phyloP scores from a whole-genome alignment of 2,329 filamentous ascomycete genomes.

The Meredithiella fracta region DNA sequence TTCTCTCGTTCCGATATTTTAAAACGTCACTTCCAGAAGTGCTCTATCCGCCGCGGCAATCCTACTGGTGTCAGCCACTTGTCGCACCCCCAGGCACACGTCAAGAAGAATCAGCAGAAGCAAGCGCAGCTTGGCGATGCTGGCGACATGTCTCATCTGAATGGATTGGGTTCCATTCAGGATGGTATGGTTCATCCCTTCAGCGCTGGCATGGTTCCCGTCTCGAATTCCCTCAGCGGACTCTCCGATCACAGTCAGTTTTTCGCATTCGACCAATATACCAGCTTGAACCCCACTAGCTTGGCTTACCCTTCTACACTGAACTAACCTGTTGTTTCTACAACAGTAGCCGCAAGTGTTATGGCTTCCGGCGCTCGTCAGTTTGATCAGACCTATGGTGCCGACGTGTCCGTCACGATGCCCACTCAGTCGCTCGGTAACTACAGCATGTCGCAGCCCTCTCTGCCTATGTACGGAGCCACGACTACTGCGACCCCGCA shows the following conservation, averaged over 20 bases:
- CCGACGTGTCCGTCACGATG: constrained; percentile 45
- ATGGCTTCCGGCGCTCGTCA: constrained; percentile 31
- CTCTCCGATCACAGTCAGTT: constrained; percentile 44
- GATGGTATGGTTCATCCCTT: constrained; percentile 42
- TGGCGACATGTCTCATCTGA: constrained; percentile 42
- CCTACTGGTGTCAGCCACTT: constrained; percentile 88
- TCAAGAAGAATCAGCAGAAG: constrained; percentile 56
- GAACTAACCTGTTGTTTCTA: constrained; percentile 28
- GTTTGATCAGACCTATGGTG: constrained; percentile 39
- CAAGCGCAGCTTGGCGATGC: constrained; percentile 36
- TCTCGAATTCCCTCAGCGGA: constrained; percentile 43
- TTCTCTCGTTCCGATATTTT: constrained; percentile 96
- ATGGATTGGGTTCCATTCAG: constrained; percentile 42
- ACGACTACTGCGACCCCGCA: constrained; percentile 44
- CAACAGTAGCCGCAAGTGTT: constrained; percentile 19
- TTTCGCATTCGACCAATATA: constrained; percentile 7
- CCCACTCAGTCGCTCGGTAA: constrained; percentile 45
- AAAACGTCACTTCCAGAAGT: constrained; percentile 98
- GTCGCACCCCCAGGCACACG: constrained; percentile 77
- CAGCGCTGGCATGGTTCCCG: constrained; percentile 33
- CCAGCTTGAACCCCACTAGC: constrained; percentile 3
- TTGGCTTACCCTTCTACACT: background rate
- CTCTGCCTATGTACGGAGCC: constrained; percentile 46
- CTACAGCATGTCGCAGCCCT: constrained; percentile 48
- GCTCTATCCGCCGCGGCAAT: constrained; percentile 88